phyloP scores from a whole-genome alignment of 306 rosid species.

The Vigna reflexopilosa region DNA sequence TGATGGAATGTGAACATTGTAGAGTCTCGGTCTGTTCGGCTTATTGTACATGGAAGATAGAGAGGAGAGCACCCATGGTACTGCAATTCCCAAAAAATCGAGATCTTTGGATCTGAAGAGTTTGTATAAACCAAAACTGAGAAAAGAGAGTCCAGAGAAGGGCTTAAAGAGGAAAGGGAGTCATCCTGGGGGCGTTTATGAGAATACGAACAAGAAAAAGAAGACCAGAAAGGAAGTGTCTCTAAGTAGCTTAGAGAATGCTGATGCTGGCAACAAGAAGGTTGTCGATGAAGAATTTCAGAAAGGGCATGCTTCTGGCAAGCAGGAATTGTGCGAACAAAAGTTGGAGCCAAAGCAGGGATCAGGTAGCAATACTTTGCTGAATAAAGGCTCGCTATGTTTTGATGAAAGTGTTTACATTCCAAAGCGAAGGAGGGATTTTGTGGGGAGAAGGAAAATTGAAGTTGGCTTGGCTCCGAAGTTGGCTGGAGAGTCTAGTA shows the following conservation, averaged over 20 bases:
- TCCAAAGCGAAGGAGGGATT: conserved; percentile 77
- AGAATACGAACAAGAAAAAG: conserved; percentile 51
- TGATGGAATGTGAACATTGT: conserved; percentile 77
- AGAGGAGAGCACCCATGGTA: conserved; percentile 62
- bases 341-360: conserved; percentile 50
- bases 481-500: conserved; percentile 45
- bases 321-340: conserved; percentile 49
- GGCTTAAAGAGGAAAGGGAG: conserved; percentile 60
- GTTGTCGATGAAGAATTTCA: conserved; percentile 54
- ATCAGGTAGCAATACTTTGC: conserved; percentile 49
- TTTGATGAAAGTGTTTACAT: conserved; percentile 62
- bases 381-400: conserved; percentile 51
- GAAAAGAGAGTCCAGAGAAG: conserved; percentile 45
- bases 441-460: conserved; percentile 66
- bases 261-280: conserved; percentile 52
- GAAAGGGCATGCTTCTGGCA: conserved; percentile 50
- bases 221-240: conserved; percentile 67
- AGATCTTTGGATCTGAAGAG: conserved; percentile 84
- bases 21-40: conserved; percentile 50
- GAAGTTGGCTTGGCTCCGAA: conserved; percentile 48
- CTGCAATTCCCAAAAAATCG: conserved; percentile 62
- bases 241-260: conserved; percentile 68
- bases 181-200: conserved; percentile 50
- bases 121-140: conserved; percentile 57
- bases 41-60: conserved; percentile 77